Evolutionary conservation across 2,329 filamentous ascomycete species (phyloP), one percentile per base, ranked within the genome.

Genomic region (Aspergillus latus): DNA sequence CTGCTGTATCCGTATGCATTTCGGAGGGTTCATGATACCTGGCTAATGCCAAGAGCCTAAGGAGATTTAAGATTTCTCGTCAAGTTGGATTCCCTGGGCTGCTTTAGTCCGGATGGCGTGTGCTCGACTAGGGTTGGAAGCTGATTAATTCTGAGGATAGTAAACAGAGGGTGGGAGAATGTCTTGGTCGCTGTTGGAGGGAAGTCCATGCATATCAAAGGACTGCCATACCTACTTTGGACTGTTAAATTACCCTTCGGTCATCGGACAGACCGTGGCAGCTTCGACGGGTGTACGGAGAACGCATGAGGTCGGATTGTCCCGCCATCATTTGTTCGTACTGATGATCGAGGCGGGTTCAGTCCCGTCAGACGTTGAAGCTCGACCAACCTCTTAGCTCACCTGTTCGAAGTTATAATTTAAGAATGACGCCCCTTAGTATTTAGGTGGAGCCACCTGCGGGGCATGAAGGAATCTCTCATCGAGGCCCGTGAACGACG

Each of bases 391-490:
- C 10, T 29, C 10, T 29, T 11, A 44, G 11, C 29, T 32, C 43
- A 32, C 7, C 26, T 30, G 43, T 46, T 46, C 28, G n/a, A 46
- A 37, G 46, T 21, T 10, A 10, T 28, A 44, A 28, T 28, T 49
- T 43, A 16, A 44, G 36, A 21, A 54, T 49, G 45, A 49, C 29
- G 45, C 45, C 42, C n/a, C 29, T 6, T 29, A 53, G 16, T 49
- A 13, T 13, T 45, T 11, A 36, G 21, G 54, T 52, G 49, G 54
- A 53, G 32, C 39, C 49, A 49, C 42, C 37, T 57, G 54, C 49
- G 54, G 54, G 54, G 55, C 49, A 57, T 54, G 36, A 54, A 54
- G 45, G 36, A 37, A 49, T 54, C 46, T 39, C 52, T 44, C 52
- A 54, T 54, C 52, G 52, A 54, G 39, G 28, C 30, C 10, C 21